Conservation (phyloP, 164 flowering plant genomes). For the Paratinospora sagittata region DNA sequence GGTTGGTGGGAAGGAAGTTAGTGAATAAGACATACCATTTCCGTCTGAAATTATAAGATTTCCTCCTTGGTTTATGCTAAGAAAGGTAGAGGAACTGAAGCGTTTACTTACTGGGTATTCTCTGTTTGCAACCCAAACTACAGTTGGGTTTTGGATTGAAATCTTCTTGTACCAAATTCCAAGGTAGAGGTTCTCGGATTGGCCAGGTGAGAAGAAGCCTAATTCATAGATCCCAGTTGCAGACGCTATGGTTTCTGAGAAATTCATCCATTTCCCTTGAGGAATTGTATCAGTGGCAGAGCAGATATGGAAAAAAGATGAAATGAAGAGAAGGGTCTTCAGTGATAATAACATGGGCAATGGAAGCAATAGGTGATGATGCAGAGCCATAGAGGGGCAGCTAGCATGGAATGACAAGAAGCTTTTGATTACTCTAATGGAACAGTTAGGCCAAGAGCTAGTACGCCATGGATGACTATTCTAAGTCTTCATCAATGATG, state of each 20-base stretch:
- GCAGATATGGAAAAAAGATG: too few relatives aligned
- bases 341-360: too few relatives aligned
- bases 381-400: too few relatives aligned
- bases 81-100: slow-evolving; percentile 18
- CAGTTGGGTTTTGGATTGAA: slow-evolving; percentile 6
- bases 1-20: slow-evolving; percentile 2
- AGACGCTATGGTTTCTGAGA: not conserved
- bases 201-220: slow-evolving; percentile 36
- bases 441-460: too few relatives aligned
- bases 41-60: slow-evolving; percentile 24
- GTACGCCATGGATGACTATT: too few relatives aligned
- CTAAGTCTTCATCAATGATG: too few relatives aligned
- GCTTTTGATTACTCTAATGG: too few relatives aligned
- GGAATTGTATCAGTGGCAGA: not conserved
- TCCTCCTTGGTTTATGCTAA: slow-evolving; percentile 21
- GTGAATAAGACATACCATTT: slow-evolving; percentile 10
- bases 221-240: slow-evolving; percentile 18
- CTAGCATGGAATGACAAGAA: too few relatives aligned
- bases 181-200: slow-evolving; percentile 30
- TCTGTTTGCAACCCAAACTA: slow-evolving; percentile 47
- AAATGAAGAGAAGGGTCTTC: too few relatives aligned
- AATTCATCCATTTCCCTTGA: not conserved
- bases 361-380: too few relatives aligned
- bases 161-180: slow-evolving; percentile 30
- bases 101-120: slow-evolving; percentile 25